Base-by-base conservation (phyloP, 768 basidiomycete genomes). In the Phallus indusiatus region DNA sequence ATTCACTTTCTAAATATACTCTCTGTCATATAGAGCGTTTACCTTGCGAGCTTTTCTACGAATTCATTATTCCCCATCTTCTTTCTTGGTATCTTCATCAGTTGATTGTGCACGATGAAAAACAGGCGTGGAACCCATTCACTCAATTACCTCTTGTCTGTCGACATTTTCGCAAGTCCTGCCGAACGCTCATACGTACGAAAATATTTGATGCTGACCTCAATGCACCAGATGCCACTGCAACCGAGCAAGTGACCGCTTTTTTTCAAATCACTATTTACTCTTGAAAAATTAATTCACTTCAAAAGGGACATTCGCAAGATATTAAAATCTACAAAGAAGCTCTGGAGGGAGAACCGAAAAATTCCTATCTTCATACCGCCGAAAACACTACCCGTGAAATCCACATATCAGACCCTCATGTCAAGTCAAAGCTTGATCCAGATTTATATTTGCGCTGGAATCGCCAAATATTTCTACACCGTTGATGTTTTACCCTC, bases 361-460 rank as follows among this genome's bases (percentile, higher is more conserved):
- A 18, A 16, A 12, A 12, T 42, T 14, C 42, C 42, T 12, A 4
- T 42, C 12, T 42, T 42, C n/a, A 10, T 4, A 11, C 7, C 1
- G 1, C 21, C 46, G 3, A 24, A 10, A 20, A 2, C 14, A 20
- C n/a, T 20, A 2, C n/a, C 24, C n/a, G 53, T 33, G 10, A 2
- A 2, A 3, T 35, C 33, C 36, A 53, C 48, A 11, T 52, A 59
- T 17, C 17, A 3, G 1, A 28, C 49, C 14, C 18, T 59, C 17
- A 59, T 59, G 57, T 59, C 57, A 20, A 59, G 57, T 49, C 36
- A 59, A 12, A 59, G 57, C 36, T 48, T 59, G 8, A 59, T 59
- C 21, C 57, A 52, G 20, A 36, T 59, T 9, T 59, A 59, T 36
- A 36, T 59, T 17, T 59, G 57, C 50, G 36, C 50, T 18, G 57